Evolutionary conservation across 768 basidiomycete genomes (phyloP).

Genomic region (Lactarius sp.): DNA sequence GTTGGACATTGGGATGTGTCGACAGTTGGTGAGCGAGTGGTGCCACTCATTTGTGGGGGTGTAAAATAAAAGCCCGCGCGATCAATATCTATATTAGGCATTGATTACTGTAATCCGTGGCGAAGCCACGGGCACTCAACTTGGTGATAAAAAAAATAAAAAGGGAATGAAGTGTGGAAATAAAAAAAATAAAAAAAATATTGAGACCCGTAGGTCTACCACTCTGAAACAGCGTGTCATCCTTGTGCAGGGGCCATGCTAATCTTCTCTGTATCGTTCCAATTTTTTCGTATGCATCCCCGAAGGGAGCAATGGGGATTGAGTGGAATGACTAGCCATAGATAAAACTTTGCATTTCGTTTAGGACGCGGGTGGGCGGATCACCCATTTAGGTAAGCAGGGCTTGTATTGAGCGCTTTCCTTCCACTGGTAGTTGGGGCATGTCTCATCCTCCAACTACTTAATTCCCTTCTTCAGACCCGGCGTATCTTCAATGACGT

Average conservation of each 20-base stretch:
- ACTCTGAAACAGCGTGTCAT: constrained; percentile 99
- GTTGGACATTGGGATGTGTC: too few relatives aligned
- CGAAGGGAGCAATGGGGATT: constrained; percentile 48
- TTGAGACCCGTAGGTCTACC: constrained; percentile 52
- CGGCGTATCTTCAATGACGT: constrained; percentile 45
- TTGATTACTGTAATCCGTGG: too few relatives aligned
- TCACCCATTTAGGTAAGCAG: too few relatives aligned
- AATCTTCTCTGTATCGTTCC: constrained; percentile 99
- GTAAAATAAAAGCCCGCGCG: too few relatives aligned
- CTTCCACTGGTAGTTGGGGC: not conserved
- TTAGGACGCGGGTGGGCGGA: constrained; percentile 4
- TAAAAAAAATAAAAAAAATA: constrained; percentile 32
- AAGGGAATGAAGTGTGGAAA: too few relatives aligned
- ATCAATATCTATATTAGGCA: too few relatives aligned
- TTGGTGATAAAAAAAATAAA: too few relatives aligned
- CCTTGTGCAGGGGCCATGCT: constrained; percentile 99
- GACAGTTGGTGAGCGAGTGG: too few relatives aligned
- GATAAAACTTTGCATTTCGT: constrained; percentile 1
- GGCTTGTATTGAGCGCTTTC: too few relatives aligned
- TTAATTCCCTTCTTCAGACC: constrained; percentile 3
- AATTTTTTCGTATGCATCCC: constrained; percentile 97
- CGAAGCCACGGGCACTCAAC: too few relatives aligned
- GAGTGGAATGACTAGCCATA: not conserved
- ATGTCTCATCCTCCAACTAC: not conserved
- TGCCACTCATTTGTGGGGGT: too few relatives aligned